Evolutionary conservation across 805 yeast genomes (phyloP), one percentile per base, ranked within the genome.

Genomic region (Saccharomycopsis sp.): DNA sequence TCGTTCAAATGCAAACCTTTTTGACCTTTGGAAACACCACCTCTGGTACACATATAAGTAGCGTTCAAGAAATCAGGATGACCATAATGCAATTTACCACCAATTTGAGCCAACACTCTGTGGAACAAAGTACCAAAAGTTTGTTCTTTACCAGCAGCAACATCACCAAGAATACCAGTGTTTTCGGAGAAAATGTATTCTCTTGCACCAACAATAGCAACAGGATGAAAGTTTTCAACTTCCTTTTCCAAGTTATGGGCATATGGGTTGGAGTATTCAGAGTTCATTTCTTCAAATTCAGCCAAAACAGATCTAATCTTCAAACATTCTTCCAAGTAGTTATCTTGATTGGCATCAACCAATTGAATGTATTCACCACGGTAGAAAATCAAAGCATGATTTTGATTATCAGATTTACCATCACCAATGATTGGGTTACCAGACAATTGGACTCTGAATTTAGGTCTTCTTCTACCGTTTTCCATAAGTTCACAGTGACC

Each of bases 81-180:
- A 2, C 97, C 97, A 60, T 88, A 88, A 59, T 88, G 97, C 38
- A 88, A 63, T 60, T 89, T 89, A 1, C 94, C 96, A 8, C 96
- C 96, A 52, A 89, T 85, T 54, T 85, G 89, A 0, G 96, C 92
- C 50, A 88, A 64, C 0, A 96, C 87, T 56, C 96, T 71, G 1
- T 96, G 95, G 67, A 89, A 88, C 53, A 89, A 65, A 0, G 97
- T 88, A 19, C 97, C 97, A 65, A 88, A 88, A 1, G 97, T 88
- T 61, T 89, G 96, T 57, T 88, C 97, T 60, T 88, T 88, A 6
- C 95, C 96, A 16, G 97, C 97, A 17, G 96, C 96, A 51, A 88
- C 84, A 61, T 88, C 96, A 36, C 96, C 97, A 31, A 88, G 65
- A 9, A 88, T 80, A 44, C 97, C 97, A 45, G 85, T 77, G 55